phyloP scores from a whole-genome alignment of 805 yeast species.

The Hanseniaspora meyeri region DNA sequence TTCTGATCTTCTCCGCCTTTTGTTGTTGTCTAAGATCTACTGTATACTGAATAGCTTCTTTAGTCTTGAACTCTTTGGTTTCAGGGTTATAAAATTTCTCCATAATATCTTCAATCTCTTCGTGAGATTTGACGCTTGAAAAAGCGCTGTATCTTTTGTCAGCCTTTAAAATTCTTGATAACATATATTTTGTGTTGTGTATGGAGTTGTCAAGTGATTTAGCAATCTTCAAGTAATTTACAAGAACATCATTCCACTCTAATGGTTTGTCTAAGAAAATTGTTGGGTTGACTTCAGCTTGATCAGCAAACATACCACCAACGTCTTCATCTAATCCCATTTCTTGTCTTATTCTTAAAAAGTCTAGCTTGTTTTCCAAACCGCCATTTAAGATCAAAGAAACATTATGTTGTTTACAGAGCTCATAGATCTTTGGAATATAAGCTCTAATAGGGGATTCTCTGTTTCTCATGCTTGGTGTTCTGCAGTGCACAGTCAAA shows the following conservation, averaged over 20 bases:
- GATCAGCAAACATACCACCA: constrained; percentile 92
- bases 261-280: constrained; percentile 42
- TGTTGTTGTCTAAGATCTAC: constrained; percentile 17
- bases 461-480: constrained; percentile 76
- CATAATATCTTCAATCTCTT: constrained; percentile 31
- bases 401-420: constrained; percentile 51
- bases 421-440: constrained; percentile 45
- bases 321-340: constrained; percentile 39
- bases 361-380: constrained; percentile 44
- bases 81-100: constrained; percentile 15
- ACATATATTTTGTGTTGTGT: constrained; percentile 70
- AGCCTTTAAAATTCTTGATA: constrained; percentile 64
- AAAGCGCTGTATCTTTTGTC: constrained; percentile 45
- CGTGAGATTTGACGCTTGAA: constrained; percentile 43
- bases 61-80: constrained; percentile 15
- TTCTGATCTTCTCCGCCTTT: background rate
- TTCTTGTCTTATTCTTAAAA: constrained; percentile 36
- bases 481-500: constrained; percentile 85
- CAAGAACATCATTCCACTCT: constrained; percentile 43
- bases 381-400: constrained; percentile 77
- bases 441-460: constrained; percentile 68
- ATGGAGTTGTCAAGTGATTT: constrained; percentile 45
- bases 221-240: constrained; percentile 47
- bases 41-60: constrained; percentile 18
- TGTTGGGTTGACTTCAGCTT: constrained; percentile 78